Percentiles rank a stretch among this genome's conserved stretches.
Evolutionary conservation across 2,329 filamentous ascomycete species (phyloP).

Genomic region (Didymella glomerata): DNA sequence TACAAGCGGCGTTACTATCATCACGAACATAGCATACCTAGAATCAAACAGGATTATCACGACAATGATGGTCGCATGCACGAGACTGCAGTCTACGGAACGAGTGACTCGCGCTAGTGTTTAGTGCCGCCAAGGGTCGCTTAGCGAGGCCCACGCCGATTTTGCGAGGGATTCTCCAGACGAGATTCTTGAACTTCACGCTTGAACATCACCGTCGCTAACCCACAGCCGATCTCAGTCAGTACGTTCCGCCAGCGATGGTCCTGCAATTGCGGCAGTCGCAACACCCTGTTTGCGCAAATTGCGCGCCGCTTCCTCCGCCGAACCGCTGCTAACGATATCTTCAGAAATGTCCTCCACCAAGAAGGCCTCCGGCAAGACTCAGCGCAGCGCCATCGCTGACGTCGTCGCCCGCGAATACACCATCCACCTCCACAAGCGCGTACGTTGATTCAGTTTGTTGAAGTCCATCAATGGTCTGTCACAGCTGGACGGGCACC

Average conservation of each 20-base stretch:
- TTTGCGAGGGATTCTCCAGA: conserved; percentile 21
- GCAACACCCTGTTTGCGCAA: not conserved
- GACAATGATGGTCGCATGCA: not conserved
- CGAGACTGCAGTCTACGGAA: not conserved
- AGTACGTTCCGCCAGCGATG: conserved; percentile 30
- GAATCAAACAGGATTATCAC: conserved; percentile 1
- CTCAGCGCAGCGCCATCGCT: conserved; percentile 89
- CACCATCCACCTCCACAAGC: conserved; percentile 99
- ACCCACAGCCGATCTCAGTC: conserved; percentile 38
- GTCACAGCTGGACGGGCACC: conserved; percentile 30
- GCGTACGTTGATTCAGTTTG: conserved; percentile 82
- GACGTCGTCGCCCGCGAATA: conserved; percentile 99
- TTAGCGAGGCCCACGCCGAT: conserved; percentile 31
- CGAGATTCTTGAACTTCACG: conserved; percentile 28
- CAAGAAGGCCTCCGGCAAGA: conserved; percentile 72
- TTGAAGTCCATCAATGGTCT: conserved; percentile 73
- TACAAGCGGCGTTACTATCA: conserved; percentile 1
- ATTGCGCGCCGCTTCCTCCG: not conserved
- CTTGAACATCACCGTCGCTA: conserved; percentile 37
- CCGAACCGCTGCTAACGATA: conserved; percentile 30
- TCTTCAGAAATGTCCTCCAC: conserved; percentile 52
- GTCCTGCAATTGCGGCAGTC: conserved; percentile 3
- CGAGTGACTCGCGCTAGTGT: not conserved
- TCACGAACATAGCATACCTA: not conserved
- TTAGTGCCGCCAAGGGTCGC: conserved; percentile 24